phyloP scores from a whole-genome alignment of 768 basidiomycete species.

The Chalciporus pseudorubinellus region DNA sequence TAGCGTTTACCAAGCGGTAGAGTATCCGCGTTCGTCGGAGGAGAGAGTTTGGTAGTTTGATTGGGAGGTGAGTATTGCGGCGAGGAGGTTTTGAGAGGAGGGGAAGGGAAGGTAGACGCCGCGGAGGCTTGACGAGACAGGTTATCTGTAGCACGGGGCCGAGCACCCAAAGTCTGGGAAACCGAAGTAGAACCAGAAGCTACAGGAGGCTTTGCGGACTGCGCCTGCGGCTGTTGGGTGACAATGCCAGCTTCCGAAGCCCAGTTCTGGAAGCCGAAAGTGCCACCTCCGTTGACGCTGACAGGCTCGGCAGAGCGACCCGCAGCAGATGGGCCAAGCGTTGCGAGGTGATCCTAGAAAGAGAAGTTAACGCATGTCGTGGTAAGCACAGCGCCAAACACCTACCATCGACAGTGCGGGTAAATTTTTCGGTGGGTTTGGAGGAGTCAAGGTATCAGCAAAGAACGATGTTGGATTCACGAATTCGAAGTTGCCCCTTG shows the following conservation, averaged over 20 bases:
- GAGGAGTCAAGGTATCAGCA: constrained; percentile 16
- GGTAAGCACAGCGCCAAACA: neutral
- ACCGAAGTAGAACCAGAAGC: constrained; percentile 1
- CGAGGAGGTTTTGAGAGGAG: constrained; percentile 16
- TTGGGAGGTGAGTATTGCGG: constrained; percentile 30
- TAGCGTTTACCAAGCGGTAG: constrained; percentile 31
- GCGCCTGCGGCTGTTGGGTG: constrained; percentile 17
- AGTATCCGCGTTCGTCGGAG: constrained; percentile 18
- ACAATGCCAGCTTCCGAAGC: constrained; percentile 31
- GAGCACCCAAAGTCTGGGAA: constrained; percentile 12
- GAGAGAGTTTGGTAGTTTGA: constrained; percentile 24
- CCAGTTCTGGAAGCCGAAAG: constrained; percentile 30
- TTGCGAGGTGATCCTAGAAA: constrained; percentile 29
- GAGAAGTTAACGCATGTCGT: neutral
- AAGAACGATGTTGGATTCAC: constrained; percentile 31
- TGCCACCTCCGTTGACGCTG: constrained; percentile 9
- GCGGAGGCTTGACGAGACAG: constrained; percentile 31
- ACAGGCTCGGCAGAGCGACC: constrained; percentile 21
- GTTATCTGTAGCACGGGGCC: constrained; percentile 28
- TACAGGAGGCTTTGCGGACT: constrained; percentile 3
- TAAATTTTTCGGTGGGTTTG: constrained; percentile 25
- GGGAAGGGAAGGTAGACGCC: constrained; percentile 23
- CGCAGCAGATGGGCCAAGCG: constrained; percentile 24
- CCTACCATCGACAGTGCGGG: constrained; percentile 33
- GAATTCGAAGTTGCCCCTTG: constrained; percentile 23